Conservation (phyloP, 257 asterid species). For the Rehmannia glutinosa region DNA sequence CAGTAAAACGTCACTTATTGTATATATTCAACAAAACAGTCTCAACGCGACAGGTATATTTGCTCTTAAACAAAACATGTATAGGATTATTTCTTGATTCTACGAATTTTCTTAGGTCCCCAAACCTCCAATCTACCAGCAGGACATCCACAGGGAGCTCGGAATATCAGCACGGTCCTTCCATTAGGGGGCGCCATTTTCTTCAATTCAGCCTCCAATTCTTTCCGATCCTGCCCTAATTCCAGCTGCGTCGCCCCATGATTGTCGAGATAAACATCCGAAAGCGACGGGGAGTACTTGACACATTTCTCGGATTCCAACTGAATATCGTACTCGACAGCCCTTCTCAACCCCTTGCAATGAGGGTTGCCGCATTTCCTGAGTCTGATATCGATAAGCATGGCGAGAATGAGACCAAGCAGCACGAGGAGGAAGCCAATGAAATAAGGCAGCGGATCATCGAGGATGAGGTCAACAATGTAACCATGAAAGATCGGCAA, state of each 20-base stretch:
- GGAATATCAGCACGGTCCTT: conserved; percentile 50
- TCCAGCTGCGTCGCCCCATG: conserved; percentile 32
- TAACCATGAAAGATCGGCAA: conserved; percentile 17
- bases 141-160: conserved; percentile 58
- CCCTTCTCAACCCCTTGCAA: conserved; percentile 47
- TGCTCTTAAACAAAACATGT: conserved; percentile 4
- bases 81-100: conserved; percentile 38
- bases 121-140: conserved; percentile 62
- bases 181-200: conserved; percentile 61
- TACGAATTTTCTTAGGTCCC: conserved; percentile 50
- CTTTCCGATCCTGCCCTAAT: conserved; percentile 45
- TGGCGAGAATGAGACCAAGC: conserved; percentile 23
- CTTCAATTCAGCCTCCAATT: conserved; percentile 54
- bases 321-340: conserved; percentile 63
- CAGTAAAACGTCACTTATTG: conserved; percentile 26
- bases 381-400: conserved; percentile 32
- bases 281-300: conserved; percentile 29
- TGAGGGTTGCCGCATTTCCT: conserved; percentile 47
- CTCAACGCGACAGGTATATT: conserved; percentile 13
- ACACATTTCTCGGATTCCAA: conserved; percentile 54
- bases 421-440: conserved; percentile 31
- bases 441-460: conserved; percentile 41
- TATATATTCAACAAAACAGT: conserved; percentile 18
- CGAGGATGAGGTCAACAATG: conserved; percentile 34
- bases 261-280: conserved; percentile 13